Evolutionary conservation across 1,139 yeast species (phyloP), one percentile per base, ranked within the genome.

Genomic region (Pichia sp.): DNA sequence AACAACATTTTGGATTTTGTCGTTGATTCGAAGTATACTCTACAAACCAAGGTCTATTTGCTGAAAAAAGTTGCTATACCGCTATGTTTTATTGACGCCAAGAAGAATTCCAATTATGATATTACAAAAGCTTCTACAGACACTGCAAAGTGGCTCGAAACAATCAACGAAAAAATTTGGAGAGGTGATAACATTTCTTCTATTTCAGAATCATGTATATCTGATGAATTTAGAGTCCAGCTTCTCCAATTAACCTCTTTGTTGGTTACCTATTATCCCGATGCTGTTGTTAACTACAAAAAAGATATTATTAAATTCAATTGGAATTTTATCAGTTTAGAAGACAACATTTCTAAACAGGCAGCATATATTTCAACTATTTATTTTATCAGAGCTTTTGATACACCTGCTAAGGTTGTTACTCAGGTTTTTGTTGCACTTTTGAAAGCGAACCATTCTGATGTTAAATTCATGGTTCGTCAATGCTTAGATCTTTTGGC

Each of bases 381-480:
- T 0, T 81, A 81, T 59, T 94, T 90, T 61, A 88, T 94, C 50
- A 76, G 90, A 1, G 84, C 85, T 0, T 94, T 81, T 60, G 97
- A 90, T 39, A 88, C 96, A 0, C 94, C 97, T 10, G 75, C 87
- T 0, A 85, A 86, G 57, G 77, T 94, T 45, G 94, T 92, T 4
- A 83, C 94, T 1, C 97, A 87, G 61, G 90, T 92, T 8, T 90
- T 92, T 66, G 95, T 87, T 44, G 95, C 97, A 1, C 67, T 94
- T 39, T 68, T 94, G 46, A 75, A 92, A 57, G 82, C 95, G 1
- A 87, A 87, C 52, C 95, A 86, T 54, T 75, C 79, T 27, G 99
- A 94, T 54, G 86, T 95, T 0, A 75, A 94, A 47, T 79, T 76
- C 52, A 68, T 92, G 59, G 96, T 90, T 1, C 78, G 82, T 57